Base-by-base conservation (phyloP, 805 yeast genomes). In the Candida silvatica region DNA sequence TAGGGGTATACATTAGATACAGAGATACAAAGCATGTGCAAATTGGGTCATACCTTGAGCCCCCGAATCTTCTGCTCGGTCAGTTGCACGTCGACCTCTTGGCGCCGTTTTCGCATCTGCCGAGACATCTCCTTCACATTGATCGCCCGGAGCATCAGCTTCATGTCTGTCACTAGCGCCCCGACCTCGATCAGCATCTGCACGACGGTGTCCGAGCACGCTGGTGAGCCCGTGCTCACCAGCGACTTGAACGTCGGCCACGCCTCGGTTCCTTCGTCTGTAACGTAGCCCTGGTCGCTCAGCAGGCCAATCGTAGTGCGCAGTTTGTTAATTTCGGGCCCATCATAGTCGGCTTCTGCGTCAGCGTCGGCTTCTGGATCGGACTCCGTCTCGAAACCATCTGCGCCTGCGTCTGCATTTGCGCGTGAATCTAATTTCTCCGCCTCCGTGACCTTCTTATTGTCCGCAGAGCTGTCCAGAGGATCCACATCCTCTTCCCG, bases 141-240 rank as follows among this genome's bases (percentile, higher is more conserved):
- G 39, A 66, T 52, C 0, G 78, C 67, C 36, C 82, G 58, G 31
- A 77, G 47, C 66, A 80, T 67, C 39, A 82, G 54, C 45, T 77
- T 76, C 57, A 76, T 62, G 48, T 82, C 90, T 40, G 77, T 70
- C 0, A 74, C 74, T 29, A 78, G 52, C 0, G 77, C 71, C 1
- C 80, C 77, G 4, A 73, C 59, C 43, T 82, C 84, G 46, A 71
- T 74, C 29, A 81, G 69, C 31, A 74, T 52, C 39, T 77, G 79
- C 28, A 82, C 62, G 5, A 75, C 61, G 29, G 61, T 56, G 39
- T 72, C 77, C 11, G 70, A 61, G 4, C 86, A 77, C 11, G 74
- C 64, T 2, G 74, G 68, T 0, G 80, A 62, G 35, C 66, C 61
- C 2, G 79, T 72, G 0, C 76, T 66, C 0, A 78, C 72, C 37